Evolutionary conservation across 306 rosid genomes (phyloP).

Genomic region (Sicyos baderoa): DNA sequence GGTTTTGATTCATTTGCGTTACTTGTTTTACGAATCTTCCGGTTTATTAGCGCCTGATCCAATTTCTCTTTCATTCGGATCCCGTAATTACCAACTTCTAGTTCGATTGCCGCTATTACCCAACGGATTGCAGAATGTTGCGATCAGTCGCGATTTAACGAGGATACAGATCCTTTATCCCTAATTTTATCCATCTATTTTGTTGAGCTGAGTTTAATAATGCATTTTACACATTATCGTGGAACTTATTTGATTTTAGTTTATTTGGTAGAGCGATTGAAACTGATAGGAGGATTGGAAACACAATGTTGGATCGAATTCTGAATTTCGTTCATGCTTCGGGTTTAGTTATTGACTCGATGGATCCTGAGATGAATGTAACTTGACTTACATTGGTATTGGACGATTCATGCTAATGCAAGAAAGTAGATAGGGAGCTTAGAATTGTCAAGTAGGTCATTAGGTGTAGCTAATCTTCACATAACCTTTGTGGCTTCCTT

Average conservation of each 20-base stretch:
- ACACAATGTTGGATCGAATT: neutral
- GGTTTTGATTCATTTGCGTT: neutral
- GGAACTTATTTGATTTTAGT: neutral
- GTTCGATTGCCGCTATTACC: neutral
- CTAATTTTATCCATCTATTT: neutral
- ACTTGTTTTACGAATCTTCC: constrained; percentile 4
- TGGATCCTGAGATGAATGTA: neutral
- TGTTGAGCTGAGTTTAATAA: neutral
- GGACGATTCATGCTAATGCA: neutral
- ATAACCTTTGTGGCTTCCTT: neutral
- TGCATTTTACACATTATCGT: neutral
- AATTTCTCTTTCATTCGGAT: neutral
- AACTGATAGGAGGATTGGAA: neutral
- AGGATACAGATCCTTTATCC: neutral
- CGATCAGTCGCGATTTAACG: neutral
- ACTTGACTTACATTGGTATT: neutral
- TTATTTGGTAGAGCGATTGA: neutral
- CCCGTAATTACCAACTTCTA: neutral
- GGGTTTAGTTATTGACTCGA: neutral
- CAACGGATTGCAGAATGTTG: neutral
- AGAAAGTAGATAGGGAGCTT: neutral
- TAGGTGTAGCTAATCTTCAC: neutral
- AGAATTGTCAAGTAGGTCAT: neutral
- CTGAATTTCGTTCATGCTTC: neutral
- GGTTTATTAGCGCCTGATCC: neutral